phyloP scores from a whole-genome alignment of 345 rosid species.

The Rhodamnia argentea region DNA sequence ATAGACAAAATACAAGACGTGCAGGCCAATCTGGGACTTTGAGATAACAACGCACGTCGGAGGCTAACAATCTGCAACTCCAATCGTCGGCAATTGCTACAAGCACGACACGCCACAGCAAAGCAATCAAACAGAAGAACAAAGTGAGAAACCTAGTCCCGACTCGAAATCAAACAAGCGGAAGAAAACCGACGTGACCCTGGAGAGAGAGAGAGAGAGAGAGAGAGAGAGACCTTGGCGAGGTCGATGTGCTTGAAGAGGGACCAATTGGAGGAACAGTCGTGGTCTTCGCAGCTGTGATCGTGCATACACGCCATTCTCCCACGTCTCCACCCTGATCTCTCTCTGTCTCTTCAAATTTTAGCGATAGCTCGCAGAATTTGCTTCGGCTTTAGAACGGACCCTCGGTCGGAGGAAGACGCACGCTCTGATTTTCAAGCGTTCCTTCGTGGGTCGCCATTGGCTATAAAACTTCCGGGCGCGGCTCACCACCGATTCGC shows the following conservation, averaged over 20 bases:
- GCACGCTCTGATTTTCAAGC: neutral
- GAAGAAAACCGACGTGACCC: neutral
- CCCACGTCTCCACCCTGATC: neutral
- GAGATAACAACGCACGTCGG: neutral
- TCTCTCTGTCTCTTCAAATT: neutral
- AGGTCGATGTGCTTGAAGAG: slow-evolving; percentile 92
- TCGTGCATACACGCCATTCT: slow-evolving; percentile 83
- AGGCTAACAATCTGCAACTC: neutral
- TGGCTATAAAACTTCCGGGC: neutral
- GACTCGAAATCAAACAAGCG: too few species aligned
- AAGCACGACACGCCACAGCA: neutral
- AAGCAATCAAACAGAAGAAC: neutral
- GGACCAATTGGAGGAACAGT: slow-evolving; percentile 91
- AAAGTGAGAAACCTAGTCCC: neutral
- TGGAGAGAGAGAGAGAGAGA: too few species aligned
- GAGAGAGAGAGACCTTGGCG: slow-evolving; percentile 36
- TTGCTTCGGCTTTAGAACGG: neutral
- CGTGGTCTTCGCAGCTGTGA: slow-evolving; percentile 87
- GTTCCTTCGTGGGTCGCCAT: neutral
- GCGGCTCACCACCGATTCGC: neutral
- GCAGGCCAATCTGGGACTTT: neutral
- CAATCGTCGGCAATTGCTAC: neutral
- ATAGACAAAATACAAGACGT: neutral
- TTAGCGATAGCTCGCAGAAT: neutral
- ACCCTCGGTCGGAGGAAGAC: neutral